phyloP scores from a whole-genome alignment of 2,329 filamentous ascomycete species.

The Penicillium expansum region DNA sequence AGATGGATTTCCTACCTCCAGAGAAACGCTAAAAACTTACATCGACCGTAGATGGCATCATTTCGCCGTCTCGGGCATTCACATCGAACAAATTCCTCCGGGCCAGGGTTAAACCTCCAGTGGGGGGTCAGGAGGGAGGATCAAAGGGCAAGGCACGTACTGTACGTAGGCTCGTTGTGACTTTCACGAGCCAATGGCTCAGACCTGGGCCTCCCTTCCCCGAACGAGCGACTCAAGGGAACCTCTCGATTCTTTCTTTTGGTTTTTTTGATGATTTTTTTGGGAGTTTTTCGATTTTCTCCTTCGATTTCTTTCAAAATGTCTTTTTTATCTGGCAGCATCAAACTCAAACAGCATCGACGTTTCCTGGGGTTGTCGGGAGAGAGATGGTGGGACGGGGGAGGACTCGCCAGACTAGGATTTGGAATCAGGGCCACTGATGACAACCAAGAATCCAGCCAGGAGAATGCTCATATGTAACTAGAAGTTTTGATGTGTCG shows the following conservation, averaged over 20 bases:
- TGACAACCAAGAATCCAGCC: constrained; percentile 21
- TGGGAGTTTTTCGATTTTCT: not conserved
- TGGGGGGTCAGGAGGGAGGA: not conserved
- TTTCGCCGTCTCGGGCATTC: constrained; percentile 3
- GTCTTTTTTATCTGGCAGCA: not conserved
- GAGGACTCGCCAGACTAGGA: constrained; percentile 30
- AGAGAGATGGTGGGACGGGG: not conserved
- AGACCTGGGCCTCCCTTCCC: not conserved
- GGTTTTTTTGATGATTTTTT: not conserved
- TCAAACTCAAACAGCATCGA: constrained; percentile 10
- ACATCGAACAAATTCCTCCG: not conserved
- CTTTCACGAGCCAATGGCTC: constrained; percentile 4
- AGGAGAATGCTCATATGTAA: constrained; percentile 28
- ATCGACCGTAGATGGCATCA: constrained; percentile 12
- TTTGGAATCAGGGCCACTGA: constrained; percentile 33
- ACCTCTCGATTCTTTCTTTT: not conserved
- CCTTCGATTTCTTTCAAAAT: not conserved
- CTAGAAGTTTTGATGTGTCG: constrained; percentile 34
- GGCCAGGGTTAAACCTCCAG: constrained; percentile 7
- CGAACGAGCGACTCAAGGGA: not conserved
- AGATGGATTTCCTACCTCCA: constrained; percentile 16
- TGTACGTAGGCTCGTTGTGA: constrained; percentile 13
- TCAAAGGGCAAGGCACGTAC: constrained; percentile 22
- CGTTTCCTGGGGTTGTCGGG: not conserved
- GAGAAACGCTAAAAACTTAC: constrained; percentile 20